These are phyloP conservation scores for Phytophthora pinifolia DNA, from an alignment of 352 stramenopile genomes.

Conservation along the genomic window DNA sequence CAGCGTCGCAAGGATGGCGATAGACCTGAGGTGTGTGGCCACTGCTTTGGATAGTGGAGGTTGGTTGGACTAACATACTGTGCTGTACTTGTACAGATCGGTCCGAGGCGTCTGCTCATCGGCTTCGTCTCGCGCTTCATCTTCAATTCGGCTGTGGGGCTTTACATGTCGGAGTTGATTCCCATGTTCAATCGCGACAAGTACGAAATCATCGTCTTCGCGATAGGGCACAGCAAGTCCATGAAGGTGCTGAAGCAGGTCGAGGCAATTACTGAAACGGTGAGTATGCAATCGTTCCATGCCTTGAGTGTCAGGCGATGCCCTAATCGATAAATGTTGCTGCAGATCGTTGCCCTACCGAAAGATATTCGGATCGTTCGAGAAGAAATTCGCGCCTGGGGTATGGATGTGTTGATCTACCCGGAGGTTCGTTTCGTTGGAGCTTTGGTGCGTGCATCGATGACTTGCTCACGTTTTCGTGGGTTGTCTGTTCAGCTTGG, in stretches of 20 bases:
- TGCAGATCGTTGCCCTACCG: slow-evolving; percentile 55
- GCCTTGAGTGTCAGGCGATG: too few relatives aligned
- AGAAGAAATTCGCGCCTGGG: slow-evolving; percentile 47
- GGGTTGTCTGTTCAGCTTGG: slow-evolving; percentile 44
- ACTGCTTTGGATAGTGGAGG: neutral
- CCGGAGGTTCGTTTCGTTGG: slow-evolving; percentile 47
- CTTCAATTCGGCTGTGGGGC: slow-evolving; percentile 45
- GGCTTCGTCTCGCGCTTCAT: slow-evolving; percentile 73
- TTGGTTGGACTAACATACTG: slow-evolving; percentile 5
- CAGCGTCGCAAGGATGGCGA: slow-evolving; percentile 16
- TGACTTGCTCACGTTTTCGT: slow-evolving; percentile 7
- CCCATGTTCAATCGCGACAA: slow-evolving; percentile 49
- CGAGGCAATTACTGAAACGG: slow-evolving; percentile 52
- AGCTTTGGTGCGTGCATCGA: neutral
- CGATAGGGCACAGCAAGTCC: slow-evolving; percentile 57
- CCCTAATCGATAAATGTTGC: neutral
- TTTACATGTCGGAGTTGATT: slow-evolving; percentile 71
- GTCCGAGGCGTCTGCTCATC: slow-evolving; percentile 43
- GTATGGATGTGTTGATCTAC: slow-evolving; percentile 72
- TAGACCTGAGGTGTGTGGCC: slow-evolving; percentile 21
- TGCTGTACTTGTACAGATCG: slow-evolving; percentile 20
- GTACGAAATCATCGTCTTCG: slow-evolving; percentile 76
- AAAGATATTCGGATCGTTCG: slow-evolving; percentile 44
- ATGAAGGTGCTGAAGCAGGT: slow-evolving; percentile 47
- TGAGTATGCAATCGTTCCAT: neutral